Percentiles rank a stretch among this genome's conserved stretches.
Conservation (phyloP, 352 stramenopile genomes). For the Phytophthora citricola region DNA sequence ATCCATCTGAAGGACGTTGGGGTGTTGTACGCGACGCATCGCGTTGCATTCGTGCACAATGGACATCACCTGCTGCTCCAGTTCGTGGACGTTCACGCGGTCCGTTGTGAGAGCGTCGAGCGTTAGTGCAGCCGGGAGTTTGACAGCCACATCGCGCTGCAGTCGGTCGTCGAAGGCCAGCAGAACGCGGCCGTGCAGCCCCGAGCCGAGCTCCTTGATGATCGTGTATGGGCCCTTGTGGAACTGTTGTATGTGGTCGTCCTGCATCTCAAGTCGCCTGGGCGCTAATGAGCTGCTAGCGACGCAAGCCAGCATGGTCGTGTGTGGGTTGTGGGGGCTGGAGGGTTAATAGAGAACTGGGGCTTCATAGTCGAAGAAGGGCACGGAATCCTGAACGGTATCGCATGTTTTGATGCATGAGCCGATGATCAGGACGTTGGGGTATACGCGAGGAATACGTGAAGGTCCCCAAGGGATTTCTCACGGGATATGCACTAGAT, state of each 20-base stretch:
- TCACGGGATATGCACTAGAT: constrained; percentile 20
- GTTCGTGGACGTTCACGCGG: constrained; percentile 37
- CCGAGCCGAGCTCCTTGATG: constrained; percentile 63
- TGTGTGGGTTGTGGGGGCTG: constrained; percentile 1
- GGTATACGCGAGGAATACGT: not conserved
- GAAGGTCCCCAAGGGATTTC: constrained; percentile 31
- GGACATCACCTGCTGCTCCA: constrained; percentile 72
- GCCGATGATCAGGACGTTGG: too few relatives aligned
- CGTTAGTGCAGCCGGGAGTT: constrained; percentile 64
- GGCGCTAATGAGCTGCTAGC: constrained; percentile 11
- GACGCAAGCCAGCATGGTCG: constrained; percentile 38
- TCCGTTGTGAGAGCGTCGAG: constrained; percentile 17
- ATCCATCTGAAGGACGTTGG: constrained; percentile 62
- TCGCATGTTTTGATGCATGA: constrained; percentile 15
- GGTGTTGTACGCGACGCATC: constrained; percentile 58
- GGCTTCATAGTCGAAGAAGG: not conserved
- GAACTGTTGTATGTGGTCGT: constrained; percentile 8
- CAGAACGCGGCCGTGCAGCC: constrained; percentile 70
- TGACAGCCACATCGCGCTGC: constrained; percentile 70
- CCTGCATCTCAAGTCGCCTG: constrained; percentile 1
- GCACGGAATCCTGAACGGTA: constrained; percentile 2
- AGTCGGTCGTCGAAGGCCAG: constrained; percentile 58
- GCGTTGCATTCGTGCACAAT: constrained; percentile 72
- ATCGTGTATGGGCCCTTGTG: constrained; percentile 55
- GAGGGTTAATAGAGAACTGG: constrained; percentile 24